Conservation (phyloP, 495 filamentous ascomycete genomes). For the Lasiosphaeriaceae sp. region DNA sequence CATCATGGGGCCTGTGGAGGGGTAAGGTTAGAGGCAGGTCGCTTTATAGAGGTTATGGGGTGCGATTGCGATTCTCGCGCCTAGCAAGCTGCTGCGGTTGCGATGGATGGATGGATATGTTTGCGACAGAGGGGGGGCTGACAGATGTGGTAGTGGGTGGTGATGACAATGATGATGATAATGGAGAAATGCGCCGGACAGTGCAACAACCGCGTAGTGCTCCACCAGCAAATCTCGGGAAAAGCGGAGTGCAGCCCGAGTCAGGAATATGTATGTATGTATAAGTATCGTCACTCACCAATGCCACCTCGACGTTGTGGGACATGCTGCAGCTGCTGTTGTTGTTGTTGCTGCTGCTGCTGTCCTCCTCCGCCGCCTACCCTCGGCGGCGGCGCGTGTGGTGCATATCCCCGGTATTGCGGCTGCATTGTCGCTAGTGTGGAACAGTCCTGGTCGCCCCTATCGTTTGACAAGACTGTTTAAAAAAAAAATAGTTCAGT, state of each 20-base stretch:
- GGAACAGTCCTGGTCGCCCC: not conserved
- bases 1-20: conserved; percentile 29
- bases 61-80: not conserved
- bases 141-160: no score
- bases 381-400: conserved; percentile 31
- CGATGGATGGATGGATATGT: not conserved
- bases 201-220: not conserved
- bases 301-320: conserved; percentile 46
- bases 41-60: not conserved
- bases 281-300: conserved; percentile 33
- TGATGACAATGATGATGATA: no score
- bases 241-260: conserved; percentile 6
- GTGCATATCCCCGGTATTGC: conserved; percentile 44
- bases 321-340: conserved; percentile 28
- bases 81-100: not conserved
- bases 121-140: not conserved
- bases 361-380: conserved; percentile 7
- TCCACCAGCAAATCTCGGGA: not conserved
- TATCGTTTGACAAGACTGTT: conserved; percentile 7
- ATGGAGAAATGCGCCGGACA: not conserved
- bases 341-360: conserved; percentile 22
- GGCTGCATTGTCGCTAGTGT: conserved; percentile 38
- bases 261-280: not conserved
- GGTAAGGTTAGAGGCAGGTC: conserved; percentile 1
- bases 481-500: not conserved